Evolutionary conservation across 1,139 yeast species (phyloP), one percentile per base, ranked within the genome.

Genomic region (Blastobotrys niveus): DNA sequence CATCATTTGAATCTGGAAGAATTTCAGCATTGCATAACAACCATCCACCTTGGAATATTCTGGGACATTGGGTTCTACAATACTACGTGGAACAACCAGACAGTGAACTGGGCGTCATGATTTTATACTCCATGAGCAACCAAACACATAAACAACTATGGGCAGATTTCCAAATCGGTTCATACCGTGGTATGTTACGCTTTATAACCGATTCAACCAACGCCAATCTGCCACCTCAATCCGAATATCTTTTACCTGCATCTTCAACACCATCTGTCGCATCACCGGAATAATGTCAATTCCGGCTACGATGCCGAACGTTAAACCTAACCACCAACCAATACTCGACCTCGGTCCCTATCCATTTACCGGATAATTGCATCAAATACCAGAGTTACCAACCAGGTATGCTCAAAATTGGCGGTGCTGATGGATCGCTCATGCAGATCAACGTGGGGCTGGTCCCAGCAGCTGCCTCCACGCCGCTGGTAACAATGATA

Each of bases 161-260:
- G 39, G 39, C 39, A 21, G 39, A 36, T n/a, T 36, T 36, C n/a
- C 14, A 12, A 19, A 36, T 36, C n/a, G 39, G 39, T 2, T 25
- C 29, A 15, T 25, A 14, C 26, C 26, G 27, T n/a, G 38, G 38
- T 5, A 2, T 20, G 27, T 6, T 34, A 8, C 24, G 38, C 7
- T 34, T 20, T 12, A 12, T 34, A 5, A 19, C 20, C 26, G 8
- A 22, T n/a, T 7, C n/a, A 5, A 12, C 34, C 21, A 10, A 5
- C n/a, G 4, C 20, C 17, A 6, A 27, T 27, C 5, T 27, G n/a
- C 30, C n/a, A n/a, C 30, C 30, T 6, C 17, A n/a, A 7, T 12
- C 9, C n/a, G 24, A 20, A 8, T 33, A 19, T 20, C 3, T 8
- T 3, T 33, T 33, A 20, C 36, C 36, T 10, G 36, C 36, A 8